Conservation (phyloP, 2,329 filamentous ascomycete genomes). For the Neonectria coccinea region DNA sequence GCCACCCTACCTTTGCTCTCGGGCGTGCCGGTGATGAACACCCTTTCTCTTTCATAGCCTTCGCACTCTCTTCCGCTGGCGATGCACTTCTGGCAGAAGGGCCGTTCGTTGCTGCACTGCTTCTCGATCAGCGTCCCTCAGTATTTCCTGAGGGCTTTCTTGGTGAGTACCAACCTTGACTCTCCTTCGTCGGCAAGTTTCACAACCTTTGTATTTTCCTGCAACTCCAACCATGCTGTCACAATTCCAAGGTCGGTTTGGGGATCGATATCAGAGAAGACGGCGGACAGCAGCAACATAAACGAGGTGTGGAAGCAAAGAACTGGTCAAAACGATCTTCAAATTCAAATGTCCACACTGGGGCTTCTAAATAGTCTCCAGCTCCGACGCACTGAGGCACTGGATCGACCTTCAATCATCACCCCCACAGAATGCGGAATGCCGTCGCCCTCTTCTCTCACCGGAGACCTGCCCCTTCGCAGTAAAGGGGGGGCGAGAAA, state of each 20-base stretch:
- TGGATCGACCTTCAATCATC: slow-evolving; percentile 28
- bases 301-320: not conserved
- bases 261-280: not conserved
- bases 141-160: not conserved
- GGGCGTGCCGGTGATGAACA: slow-evolving; percentile 72
- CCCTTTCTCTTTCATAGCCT: slow-evolving; percentile 71
- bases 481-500: slow-evolving; percentile 24
- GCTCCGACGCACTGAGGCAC: slow-evolving; percentile 34
- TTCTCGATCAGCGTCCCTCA: slow-evolving; percentile 19
- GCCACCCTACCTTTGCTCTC: slow-evolving; percentile 67
- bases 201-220: slow-evolving; percentile 73
- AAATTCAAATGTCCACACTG: slow-evolving; percentile 28
- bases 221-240: slow-evolving; percentile 69
- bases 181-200: slow-evolving; percentile 69
- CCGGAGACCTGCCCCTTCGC: slow-evolving; percentile 15
- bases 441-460: slow-evolving; percentile 28
- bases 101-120: slow-evolving; percentile 72
- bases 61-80: slow-evolving; percentile 68
- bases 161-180: slow-evolving; percentile 62
- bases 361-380: slow-evolving; percentile 39
- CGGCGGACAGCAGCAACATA: not conserved
- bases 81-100: slow-evolving; percentile 70
- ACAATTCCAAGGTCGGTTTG: slow-evolving; percentile 1
- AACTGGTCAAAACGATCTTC: slow-evolving; percentile 19
- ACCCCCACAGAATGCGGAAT: slow-evolving; percentile 40